Conservation (phyloP, 2,329 filamentous ascomycete species). For the Hypoxylon sp. region DNA sequence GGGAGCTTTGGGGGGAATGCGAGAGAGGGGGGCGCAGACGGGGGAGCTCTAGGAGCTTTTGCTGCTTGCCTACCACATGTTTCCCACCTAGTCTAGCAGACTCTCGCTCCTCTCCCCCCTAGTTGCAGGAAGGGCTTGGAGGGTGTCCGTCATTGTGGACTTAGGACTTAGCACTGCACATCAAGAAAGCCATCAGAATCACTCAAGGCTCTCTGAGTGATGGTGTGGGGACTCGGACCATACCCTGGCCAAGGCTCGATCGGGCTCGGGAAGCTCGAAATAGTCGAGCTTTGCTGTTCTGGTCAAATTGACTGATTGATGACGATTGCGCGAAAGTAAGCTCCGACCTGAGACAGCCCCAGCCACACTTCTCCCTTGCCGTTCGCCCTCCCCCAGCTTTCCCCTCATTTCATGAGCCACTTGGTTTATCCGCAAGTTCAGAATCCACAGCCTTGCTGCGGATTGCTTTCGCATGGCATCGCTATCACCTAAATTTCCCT, state of each 20-base stretch:
- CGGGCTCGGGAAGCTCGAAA: constrained; percentile 43
- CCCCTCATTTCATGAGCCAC: constrained; percentile 36
- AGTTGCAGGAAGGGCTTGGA: constrained; percentile 37
- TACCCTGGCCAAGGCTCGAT: constrained; percentile 44
- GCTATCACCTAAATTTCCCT: constrained; percentile 13
- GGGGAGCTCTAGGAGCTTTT: constrained; percentile 42
- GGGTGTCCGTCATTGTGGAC: constrained; percentile 41
- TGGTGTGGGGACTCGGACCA: constrained; percentile 47
- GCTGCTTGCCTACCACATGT: constrained; percentile 30
- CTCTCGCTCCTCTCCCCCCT: constrained; percentile 16
- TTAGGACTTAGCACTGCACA: constrained; percentile 32
- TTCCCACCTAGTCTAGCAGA: constrained; percentile 12
- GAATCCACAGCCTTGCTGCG: constrained; percentile 23
- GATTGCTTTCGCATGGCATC: neutral
- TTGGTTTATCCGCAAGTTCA: constrained; percentile 29
- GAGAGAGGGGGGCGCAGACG: constrained; percentile 31
- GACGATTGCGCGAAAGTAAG: constrained; percentile 35
- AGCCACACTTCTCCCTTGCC: constrained; percentile 35
- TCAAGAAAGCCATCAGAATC: constrained; percentile 38
- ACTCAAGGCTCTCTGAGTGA: constrained; percentile 43
- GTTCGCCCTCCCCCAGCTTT: constrained; percentile 10
- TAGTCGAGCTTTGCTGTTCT: constrained; percentile 34
- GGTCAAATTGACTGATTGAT: constrained; percentile 31
- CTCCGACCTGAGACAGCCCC: constrained; percentile 30
- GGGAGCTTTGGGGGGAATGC: constrained; percentile 31